Percentiles rank a stretch among this genome's conserved stretches.
These are phyloP conservation scores for Trichodelitschia bisporula DNA, from an alignment of 495 filamentous ascomycete species.

Conservation along the genomic window DNA sequence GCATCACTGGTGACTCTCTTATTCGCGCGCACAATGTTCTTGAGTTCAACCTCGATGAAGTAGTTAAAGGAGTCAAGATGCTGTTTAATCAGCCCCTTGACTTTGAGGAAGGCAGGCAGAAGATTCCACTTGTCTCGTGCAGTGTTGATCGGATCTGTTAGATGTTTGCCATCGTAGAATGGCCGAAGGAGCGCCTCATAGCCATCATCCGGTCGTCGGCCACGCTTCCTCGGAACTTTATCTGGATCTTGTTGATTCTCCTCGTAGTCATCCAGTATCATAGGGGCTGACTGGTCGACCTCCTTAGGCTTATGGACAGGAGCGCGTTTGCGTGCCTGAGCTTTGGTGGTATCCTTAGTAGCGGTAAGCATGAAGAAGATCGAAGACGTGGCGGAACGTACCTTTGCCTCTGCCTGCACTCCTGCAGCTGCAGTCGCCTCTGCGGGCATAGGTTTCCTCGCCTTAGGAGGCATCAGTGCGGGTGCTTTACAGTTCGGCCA, in stretches of 20 bases:
- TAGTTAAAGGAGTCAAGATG: conserved; percentile 98
- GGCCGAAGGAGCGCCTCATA: conserved; percentile 83
- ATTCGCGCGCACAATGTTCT: conserved; percentile 85
- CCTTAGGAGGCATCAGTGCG: background rate
- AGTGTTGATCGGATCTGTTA: conserved; percentile 88
- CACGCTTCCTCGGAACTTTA: no score
- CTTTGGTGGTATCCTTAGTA: background rate
- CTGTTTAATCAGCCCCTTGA: conserved; percentile 89
- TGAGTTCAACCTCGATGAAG: conserved; percentile 83
- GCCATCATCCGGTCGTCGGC: no score
- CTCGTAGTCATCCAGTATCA: no score
- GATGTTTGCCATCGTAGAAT: conserved; percentile 82
- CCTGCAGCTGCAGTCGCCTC: background rate
- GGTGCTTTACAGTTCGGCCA: no score
- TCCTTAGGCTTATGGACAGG: no score
- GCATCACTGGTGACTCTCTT: conserved; percentile 66
- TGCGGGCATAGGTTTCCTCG: conserved; percentile 1
- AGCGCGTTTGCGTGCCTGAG: no score
- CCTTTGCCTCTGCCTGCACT: no score
- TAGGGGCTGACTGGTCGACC: no score
- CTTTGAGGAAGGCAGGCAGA: conserved; percentile 84
- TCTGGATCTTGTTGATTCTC: no score
- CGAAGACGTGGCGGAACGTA: no score
- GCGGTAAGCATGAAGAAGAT: no score
- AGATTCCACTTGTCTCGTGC: conserved; percentile 86